Conservation (phyloP, 2,329 filamentous ascomycete genomes). For the Furcasterigmium sp. region DNA sequence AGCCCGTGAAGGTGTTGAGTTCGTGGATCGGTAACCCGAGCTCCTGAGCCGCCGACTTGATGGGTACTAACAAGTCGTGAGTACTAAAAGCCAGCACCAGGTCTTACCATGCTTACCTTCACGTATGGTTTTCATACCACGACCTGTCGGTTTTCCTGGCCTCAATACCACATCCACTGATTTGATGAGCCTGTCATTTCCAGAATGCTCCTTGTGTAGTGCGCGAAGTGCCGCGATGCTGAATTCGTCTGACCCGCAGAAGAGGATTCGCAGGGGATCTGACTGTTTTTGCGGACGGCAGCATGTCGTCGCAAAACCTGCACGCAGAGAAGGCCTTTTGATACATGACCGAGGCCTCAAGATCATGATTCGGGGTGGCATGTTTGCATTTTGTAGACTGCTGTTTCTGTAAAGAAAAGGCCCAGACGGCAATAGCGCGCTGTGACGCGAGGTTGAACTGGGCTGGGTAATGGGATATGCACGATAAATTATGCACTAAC, state of each 20-base stretch:
- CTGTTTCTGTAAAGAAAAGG: no score
- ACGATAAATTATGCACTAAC: background rate
- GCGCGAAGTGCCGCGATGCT: constrained; percentile 73
- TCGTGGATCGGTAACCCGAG: constrained; percentile 66
- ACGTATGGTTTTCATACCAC: constrained; percentile 63
- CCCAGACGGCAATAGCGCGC: background rate
- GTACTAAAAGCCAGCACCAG: background rate
- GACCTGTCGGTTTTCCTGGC: constrained; percentile 71
- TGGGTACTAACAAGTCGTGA: constrained; percentile 54
- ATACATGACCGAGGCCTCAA: background rate
- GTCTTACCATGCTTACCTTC: constrained; percentile 45
- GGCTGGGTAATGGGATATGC: background rate
- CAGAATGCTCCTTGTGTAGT: constrained; percentile 54
- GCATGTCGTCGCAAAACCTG: background rate
- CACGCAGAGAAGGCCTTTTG: background rate
- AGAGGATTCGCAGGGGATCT: constrained; percentile 75
- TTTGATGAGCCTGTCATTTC: constrained; percentile 50
- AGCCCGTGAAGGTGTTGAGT: constrained; percentile 76
- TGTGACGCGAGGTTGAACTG: background rate
- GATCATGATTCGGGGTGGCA: background rate
- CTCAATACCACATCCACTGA: constrained; percentile 84
- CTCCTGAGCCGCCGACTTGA: constrained; percentile 58
- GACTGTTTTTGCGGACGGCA: constrained; percentile 16
- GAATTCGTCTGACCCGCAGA: constrained; percentile 91
- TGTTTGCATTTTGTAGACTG: background rate